Evolutionary conservation across 306 rosid species (phyloP), one percentile per base, ranked within the genome.

Genomic region (Dalbergia oliveri): DNA sequence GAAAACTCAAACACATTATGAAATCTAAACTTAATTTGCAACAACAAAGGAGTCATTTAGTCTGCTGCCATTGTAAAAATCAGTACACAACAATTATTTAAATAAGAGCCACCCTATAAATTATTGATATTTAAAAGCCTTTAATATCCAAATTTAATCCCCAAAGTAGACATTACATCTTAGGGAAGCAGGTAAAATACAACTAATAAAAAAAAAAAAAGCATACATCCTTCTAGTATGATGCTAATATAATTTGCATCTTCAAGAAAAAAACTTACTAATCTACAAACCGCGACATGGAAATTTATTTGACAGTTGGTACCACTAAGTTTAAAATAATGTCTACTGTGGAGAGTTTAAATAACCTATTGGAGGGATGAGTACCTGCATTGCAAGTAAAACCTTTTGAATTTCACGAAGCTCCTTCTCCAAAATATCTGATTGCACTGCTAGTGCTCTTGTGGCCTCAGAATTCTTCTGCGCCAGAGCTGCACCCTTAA

Each of bases 311-410:
- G 3, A 16, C 13, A 12, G 18, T 14, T 39, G 11, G 16, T 6
- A 14, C 23, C 4, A 49, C 49, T 8, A n/a, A 34, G 21, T 37
- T 37, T 4, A 16, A 54, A 49, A 63, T 34, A 45, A 41, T 37
- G 21, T 37, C 44, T 16, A 2, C 44, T 21, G 70, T 61, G 10
- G 21, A 66, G 54, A 15, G 75, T 35, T 65, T 45, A 66, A 50
- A 68, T 56, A 45, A 65, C n/a, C 16, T 50, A 50, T 14, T 49
- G 44, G 50, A 63, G 65, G 34, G 64, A 73, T 54, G 54, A 69
- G 70, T 86, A 94, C 98, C 95, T 95, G 98, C 99, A 95, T 91
- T 61, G 96, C 98, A 74, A 93, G 87, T 77, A 95, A 87, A 81
- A 91, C 94, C 64, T 90, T 89, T 79, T 93, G 99, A 75, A 86